Evolutionary conservation across 345 rosid genomes (phyloP).

Genomic region (Eucalyptus pauciflora): DNA sequence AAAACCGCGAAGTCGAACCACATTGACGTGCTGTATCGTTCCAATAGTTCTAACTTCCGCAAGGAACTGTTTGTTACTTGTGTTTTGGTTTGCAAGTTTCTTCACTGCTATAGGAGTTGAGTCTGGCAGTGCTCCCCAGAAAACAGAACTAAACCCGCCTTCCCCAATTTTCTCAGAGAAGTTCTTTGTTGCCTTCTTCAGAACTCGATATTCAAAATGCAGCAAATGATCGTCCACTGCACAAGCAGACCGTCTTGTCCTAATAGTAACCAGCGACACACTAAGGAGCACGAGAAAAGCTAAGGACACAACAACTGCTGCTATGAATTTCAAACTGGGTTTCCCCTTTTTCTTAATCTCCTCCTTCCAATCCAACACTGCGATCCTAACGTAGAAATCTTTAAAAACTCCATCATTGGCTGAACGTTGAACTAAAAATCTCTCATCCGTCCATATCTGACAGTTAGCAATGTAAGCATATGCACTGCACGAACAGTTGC

Average conservation of each 20-base stretch:
- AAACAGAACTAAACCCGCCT: conserved; percentile 20
- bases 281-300: not conserved
- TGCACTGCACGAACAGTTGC: conserved; percentile 21
- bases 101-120: conserved; percentile 10
- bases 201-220: not conserved
- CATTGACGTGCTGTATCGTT: conserved; percentile 8
- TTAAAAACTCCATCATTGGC: not conserved
- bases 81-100: not conserved
- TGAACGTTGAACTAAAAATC: not conserved
- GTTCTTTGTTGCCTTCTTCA: conserved; percentile 1
- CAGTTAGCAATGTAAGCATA: conserved; percentile 3
- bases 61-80: conserved; percentile 3
- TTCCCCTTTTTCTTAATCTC: not conserved
- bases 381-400: not conserved
- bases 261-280: not conserved
- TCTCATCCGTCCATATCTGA: not conserved
- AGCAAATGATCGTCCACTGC: not conserved
- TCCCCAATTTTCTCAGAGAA: conserved; percentile 7
- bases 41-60: conserved; percentile 12
- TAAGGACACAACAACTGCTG: not conserved
- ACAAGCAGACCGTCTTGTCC: not conserved
- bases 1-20: conserved; percentile 6
- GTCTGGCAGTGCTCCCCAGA: conserved; percentile 1
- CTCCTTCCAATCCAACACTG: not conserved
- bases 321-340: not conserved